Evolutionary conservation across 495 filamentous ascomycete genomes (phyloP).

Genomic region (Penicillium chermesinum): DNA sequence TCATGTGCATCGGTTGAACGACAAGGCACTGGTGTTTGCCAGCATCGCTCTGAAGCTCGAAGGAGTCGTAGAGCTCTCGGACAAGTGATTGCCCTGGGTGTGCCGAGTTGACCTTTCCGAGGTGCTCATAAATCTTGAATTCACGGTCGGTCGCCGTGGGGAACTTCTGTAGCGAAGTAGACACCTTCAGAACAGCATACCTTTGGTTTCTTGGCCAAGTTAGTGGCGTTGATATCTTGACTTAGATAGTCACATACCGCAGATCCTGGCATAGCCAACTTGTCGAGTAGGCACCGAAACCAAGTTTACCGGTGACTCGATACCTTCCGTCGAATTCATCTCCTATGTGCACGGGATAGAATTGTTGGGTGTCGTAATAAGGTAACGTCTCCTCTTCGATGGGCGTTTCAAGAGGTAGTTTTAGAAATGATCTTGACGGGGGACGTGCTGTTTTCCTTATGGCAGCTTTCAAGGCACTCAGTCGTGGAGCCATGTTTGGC

Average conservation of each 20-base stretch:
- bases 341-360: conserved; percentile 46
- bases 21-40: conserved; percentile 43
- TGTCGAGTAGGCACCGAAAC: conserved; percentile 50
- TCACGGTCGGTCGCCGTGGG: conserved; percentile 29
- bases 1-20: conserved; percentile 39
- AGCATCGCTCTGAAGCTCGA: conserved; percentile 29
- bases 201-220: conserved; percentile 10
- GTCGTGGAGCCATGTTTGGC: no score
- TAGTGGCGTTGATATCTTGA: no score
- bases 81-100: conserved; percentile 36
- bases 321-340: conserved; percentile 45
- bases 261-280: conserved; percentile 50
- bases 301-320: conserved; percentile 48
- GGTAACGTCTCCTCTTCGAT: conserved; percentile 7
- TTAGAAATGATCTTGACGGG: conserved; percentile 6
- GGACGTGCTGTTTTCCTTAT: no score
- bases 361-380: conserved; percentile 4
- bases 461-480: background rate
- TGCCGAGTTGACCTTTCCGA: conserved; percentile 20
- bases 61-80: conserved; percentile 37
- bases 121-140: conserved; percentile 34
- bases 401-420: background rate
- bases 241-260: conserved; percentile 24
- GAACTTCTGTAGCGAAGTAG: conserved; percentile 15
- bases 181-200: conserved; percentile 19